These are phyloP conservation scores for Asterionellopsis glacialis DNA, from an alignment of 108 stramenopile genomes.

Conservation along the genomic window DNA sequence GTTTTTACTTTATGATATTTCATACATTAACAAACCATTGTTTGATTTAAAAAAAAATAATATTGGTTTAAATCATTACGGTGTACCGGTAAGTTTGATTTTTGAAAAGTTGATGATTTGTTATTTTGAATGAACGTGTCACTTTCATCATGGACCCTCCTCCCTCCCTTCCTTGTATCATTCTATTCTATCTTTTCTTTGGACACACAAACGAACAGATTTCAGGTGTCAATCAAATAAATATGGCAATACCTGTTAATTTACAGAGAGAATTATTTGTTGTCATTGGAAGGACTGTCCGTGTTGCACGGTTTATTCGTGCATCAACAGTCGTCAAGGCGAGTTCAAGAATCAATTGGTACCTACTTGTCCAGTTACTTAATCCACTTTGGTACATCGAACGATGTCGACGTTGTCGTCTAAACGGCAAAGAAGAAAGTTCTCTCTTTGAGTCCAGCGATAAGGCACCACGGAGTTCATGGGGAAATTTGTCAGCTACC, in stretches of 20 bases:
- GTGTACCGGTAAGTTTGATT: conserved; percentile 50
- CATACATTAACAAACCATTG: conserved; percentile 29
- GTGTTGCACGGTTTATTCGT: conserved; percentile 67
- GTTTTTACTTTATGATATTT: conserved; percentile 52
- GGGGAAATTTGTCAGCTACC: neutral
- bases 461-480: neutral
- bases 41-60: conserved; percentile 2
- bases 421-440: neutral
- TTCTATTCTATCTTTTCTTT: neutral
- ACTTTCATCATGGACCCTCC: too few species aligned
- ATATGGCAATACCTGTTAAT: conserved; percentile 4
- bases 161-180: neutral
- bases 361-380: conserved; percentile 18
- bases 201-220: conserved; percentile 8
- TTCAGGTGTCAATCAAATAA: conserved; percentile 6
- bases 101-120: neutral
- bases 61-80: conserved; percentile 30
- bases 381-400: conserved; percentile 29
- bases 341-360: conserved; percentile 31
- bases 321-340: conserved; percentile 39
- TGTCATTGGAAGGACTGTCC: conserved; percentile 43
- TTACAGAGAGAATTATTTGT: conserved; percentile 32
- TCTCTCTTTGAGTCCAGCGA: neutral
- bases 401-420: neutral
- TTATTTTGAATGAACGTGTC: too few species aligned